phyloP scores from a whole-genome alignment of 148 eudicot genomes.

The Cornus florida region DNA sequence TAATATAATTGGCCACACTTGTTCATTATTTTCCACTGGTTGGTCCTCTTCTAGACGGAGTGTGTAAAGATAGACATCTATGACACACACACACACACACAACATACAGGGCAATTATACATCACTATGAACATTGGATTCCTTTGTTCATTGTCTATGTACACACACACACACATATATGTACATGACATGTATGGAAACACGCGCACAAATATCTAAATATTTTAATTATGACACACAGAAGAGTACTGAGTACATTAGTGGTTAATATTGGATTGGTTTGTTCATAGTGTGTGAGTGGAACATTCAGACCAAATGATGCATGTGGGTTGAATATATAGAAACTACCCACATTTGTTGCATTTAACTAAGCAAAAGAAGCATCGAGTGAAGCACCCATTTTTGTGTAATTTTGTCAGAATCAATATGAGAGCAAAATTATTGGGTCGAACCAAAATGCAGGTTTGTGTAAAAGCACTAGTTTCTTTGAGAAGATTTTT shows the following conservation, averaged over 20 bases:
- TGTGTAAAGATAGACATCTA: background rate
- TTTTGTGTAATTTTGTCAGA: background rate
- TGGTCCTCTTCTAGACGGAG: slow-evolving; percentile 25
- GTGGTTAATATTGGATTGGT: slow-evolving; percentile 2
- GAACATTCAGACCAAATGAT: slow-evolving; percentile 18
- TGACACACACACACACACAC: background rate
- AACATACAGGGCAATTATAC: slow-evolving; percentile 8
- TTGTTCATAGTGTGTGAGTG: slow-evolving; percentile 25
- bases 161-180: no score
- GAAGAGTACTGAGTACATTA: no score
- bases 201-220: no score
- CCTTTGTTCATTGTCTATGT: no score
- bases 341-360: background rate
- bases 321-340: background rate
- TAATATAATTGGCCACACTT: slow-evolving; percentile 23
- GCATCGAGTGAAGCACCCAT: background rate
- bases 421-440: no score
- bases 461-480: no score
- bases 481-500: background rate
- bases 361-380: background rate
- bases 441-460: no score
- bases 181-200: no score
- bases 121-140: slow-evolving; percentile 11
- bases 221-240: no score
- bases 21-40: slow-evolving; percentile 3